Evolutionary conservation across 495 filamentous ascomycete genomes (phyloP), one percentile per base, ranked within the genome.

Genomic region (Sphaerosporella brunnea): DNA sequence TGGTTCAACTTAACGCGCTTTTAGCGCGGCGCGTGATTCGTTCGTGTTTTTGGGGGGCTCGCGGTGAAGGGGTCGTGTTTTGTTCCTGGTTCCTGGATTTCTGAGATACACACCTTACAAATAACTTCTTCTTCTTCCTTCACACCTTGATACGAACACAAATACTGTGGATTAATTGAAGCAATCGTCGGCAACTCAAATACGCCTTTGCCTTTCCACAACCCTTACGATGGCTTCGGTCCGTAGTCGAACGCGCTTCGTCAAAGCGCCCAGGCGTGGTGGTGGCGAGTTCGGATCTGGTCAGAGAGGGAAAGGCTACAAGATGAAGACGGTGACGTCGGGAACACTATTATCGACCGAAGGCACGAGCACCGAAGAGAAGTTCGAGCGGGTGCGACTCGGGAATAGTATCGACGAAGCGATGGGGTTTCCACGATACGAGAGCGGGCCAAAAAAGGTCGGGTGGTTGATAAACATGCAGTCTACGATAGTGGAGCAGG

Each of bases 381-480:
- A 81, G 62, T 69, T 82, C 63, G 86, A 96, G 67, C 75, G 84
- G 20, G 77, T 78, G 38, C 75, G 76, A 24, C 75, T 94, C 39
- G 86, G 83, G 23, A 77, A 94, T 64, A 71, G 73, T 53, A 99
- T 99, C 60, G 90, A 96, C 67, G 90, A 99, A 62, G 69, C 72
- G 23, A 83, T 93, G 74, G 90, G 88, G 18, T 99, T 99, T 62
- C 73, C 77, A 16, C 80, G 90, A 32, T 96, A 86, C 58, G 90
- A 99, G 39, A 76, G 82, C 13, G 92, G 90, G 41, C 77, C 80
- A 62, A 82, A 77, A 62, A 81, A 75, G 49, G 74, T 81, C 36
- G 90, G 90, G 43, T 99, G 90, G 90, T 73, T 99, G 15, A 82
- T 84, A 46, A 96, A 95, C 58, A 82, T 96, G 69, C 84, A 93